A percentile compares a stretch with the other conserved stretches of the same genome.
phyloP scores from a whole-genome alignment of 2,329 filamentous ascomycete genomes.

The Magnaporthiopsis rhizophila region DNA sequence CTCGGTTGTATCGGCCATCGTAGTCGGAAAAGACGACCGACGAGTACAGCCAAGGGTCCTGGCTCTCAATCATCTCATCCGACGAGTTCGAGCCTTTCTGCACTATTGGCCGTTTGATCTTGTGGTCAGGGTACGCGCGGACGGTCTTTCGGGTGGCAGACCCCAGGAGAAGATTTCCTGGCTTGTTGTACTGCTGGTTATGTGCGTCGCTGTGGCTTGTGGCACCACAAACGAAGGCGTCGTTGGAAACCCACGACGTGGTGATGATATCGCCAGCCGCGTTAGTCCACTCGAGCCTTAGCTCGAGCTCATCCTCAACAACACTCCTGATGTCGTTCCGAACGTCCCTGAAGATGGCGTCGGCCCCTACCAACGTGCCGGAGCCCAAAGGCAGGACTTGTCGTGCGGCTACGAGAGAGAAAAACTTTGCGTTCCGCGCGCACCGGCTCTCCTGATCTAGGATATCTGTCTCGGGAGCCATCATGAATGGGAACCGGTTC shows the following conservation, averaged over 20 bases:
- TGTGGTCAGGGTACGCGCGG: conserved; percentile 46
- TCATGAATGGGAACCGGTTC: conserved; percentile 13
- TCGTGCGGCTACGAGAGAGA: conserved; percentile 38
- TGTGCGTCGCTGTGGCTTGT: conserved; percentile 54
- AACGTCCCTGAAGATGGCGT: conserved; percentile 33
- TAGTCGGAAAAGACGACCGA: conserved; percentile 57
- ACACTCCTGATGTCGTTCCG: conserved; percentile 34
- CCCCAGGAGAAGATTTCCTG: conserved; percentile 52
- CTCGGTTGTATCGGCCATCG: conserved; percentile 33
- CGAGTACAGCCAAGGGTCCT: conserved; percentile 56
- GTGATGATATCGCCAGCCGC: conserved; percentile 55
- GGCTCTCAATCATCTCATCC: conserved; percentile 47
- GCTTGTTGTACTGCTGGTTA: conserved; percentile 60
- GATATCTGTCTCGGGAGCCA: conserved; percentile 25
- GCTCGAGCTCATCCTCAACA: conserved; percentile 43
- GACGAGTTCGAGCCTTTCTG: conserved; percentile 44
- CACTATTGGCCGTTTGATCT: conserved; percentile 45
- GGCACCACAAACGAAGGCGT: conserved; percentile 52
- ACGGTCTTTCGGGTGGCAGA: conserved; percentile 37
- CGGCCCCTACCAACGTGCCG: conserved; percentile 15
- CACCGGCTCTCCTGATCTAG: conserved; percentile 19
- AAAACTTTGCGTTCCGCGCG: conserved; percentile 23
- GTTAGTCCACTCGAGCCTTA: conserved; percentile 48
- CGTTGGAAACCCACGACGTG: conserved; percentile 46
- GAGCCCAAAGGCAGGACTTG: conserved; percentile 38